phyloP scores from a whole-genome alignment of 2,329 filamentous ascomycete species.

The Neurospora sp. region DNA sequence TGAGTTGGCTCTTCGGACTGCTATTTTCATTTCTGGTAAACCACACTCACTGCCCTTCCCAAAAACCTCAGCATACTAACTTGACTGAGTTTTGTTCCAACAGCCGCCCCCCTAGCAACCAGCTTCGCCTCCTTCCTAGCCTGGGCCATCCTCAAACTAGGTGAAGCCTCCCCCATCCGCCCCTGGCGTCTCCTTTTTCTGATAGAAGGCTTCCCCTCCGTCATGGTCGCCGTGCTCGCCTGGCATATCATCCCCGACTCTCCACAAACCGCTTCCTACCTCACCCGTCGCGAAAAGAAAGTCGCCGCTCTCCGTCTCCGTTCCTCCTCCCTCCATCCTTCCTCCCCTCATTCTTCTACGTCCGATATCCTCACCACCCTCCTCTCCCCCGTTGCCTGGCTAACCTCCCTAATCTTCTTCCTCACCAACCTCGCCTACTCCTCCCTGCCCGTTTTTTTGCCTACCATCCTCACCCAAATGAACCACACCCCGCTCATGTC shows the following conservation, averaged over 20 bases:
- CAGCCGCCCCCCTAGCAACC: slow-evolving; percentile 71
- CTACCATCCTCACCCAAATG: slow-evolving; percentile 70
- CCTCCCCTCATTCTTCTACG: slow-evolving; percentile 18
- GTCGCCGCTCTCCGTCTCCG: slow-evolving; percentile 60
- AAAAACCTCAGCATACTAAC: neutral
- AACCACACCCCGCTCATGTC: slow-evolving; percentile 57
- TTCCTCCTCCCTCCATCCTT: neutral
- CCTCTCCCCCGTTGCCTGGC: slow-evolving; percentile 59
- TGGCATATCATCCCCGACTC: slow-evolving; percentile 71
- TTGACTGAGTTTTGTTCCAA: slow-evolving; percentile 17
- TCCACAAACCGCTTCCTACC: slow-evolving; percentile 55
- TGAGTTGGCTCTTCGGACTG: slow-evolving; percentile 77
- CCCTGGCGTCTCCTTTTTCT: slow-evolving; percentile 82
- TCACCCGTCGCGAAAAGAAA: slow-evolving; percentile 53
- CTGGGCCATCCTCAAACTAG: slow-evolving; percentile 65
- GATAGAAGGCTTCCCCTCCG: slow-evolving; percentile 74
- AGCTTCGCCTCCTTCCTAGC: slow-evolving; percentile 73
- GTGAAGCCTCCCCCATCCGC: slow-evolving; percentile 56
- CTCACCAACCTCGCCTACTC: slow-evolving; percentile 81
- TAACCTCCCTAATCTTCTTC: slow-evolving; percentile 78
- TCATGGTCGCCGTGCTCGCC: slow-evolving; percentile 63
- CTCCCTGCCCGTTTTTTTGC: slow-evolving; percentile 79
- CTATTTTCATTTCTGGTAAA: slow-evolving; percentile 69
- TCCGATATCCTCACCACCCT: slow-evolving; percentile 50
- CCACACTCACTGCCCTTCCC: slow-evolving; percentile 2